A percentile compares a stretch with the other conserved stretches of the same genome.
These are phyloP conservation scores for Botrytis pseudocinerea DNA, from an alignment of 2,329 filamentous ascomycete genomes.

Conservation along the genomic window DNA sequence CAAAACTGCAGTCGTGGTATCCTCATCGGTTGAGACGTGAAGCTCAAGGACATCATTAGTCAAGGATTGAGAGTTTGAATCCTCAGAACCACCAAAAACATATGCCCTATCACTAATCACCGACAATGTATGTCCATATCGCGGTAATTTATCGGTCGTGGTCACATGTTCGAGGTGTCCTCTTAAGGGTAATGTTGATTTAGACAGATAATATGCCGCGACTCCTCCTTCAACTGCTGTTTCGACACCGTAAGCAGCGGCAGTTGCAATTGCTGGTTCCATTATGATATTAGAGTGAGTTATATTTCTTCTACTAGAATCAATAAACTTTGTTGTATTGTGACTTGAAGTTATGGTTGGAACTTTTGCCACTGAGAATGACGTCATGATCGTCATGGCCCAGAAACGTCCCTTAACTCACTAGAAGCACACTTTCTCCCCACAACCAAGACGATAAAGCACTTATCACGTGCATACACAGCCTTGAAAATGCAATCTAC, in stretches of 20 bases:
- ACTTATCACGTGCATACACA: neutral
- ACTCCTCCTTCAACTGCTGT: conserved; percentile 12
- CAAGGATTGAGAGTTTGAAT: neutral
- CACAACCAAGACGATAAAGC: neutral
- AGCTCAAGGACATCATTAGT: conserved; percentile 15
- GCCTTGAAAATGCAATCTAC: neutral
- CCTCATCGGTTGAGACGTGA: conserved; percentile 16
- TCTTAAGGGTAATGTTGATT: conserved; percentile 10
- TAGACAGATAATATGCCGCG: conserved; percentile 15
- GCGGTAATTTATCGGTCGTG: neutral
- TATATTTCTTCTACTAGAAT: neutral
- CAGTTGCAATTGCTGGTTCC: neutral
- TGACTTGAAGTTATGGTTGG: neutral
- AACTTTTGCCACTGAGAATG: neutral
- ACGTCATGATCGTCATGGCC: neutral
- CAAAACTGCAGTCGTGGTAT: conserved; percentile 14
- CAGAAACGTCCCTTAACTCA: neutral
- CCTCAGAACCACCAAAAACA: conserved; percentile 14
- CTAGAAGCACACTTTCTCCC: neutral
- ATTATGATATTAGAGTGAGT: conserved; percentile 15
- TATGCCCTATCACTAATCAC: conserved; percentile 20
- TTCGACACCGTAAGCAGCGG: conserved; percentile 11
- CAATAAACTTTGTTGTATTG: neutral
- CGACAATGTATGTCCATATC: conserved; percentile 14
- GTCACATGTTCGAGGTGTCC: conserved; percentile 15